phyloP scores from a whole-genome alignment of 2,329 filamentous ascomycete species.

The Aspergillus glaucus region DNA sequence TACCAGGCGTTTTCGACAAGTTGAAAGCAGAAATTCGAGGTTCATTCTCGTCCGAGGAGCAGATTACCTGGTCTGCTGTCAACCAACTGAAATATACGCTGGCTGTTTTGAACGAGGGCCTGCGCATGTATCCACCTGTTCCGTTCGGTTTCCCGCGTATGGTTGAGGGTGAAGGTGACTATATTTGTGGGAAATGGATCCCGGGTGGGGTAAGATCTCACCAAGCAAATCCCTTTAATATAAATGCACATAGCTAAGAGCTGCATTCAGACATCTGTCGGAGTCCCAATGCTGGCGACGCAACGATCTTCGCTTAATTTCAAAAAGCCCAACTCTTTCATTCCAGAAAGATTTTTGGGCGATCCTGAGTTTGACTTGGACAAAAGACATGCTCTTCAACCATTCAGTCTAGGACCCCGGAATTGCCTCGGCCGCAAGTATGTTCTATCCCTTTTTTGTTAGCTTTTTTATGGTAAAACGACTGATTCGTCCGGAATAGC shows the following conservation, averaged over 20 bases:
- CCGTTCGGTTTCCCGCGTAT: constrained; percentile 8
- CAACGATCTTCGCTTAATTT: constrained; percentile 6
- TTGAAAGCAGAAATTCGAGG: constrained; percentile 36
- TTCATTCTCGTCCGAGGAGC: constrained; percentile 26
- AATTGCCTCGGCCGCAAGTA: background rate
- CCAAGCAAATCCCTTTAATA: too few species aligned
- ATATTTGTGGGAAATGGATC: constrained; percentile 3
- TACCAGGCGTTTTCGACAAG: constrained; percentile 26
- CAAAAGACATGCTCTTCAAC: constrained; percentile 19
- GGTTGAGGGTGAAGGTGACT: background rate
- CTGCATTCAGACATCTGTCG: background rate
- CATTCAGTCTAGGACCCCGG: background rate
- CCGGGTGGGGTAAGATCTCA: constrained; percentile 1
- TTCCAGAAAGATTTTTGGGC: constrained; percentile 13
- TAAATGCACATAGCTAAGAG: background rate
- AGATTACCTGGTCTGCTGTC: constrained; percentile 32
- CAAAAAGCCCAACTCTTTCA: constrained; percentile 8
- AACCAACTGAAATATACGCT: constrained; percentile 32
- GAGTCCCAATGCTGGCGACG: background rate
- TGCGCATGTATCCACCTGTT: constrained; percentile 36
- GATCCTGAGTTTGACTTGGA: constrained; percentile 35
- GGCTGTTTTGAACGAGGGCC: constrained; percentile 36
- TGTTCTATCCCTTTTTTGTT: background rate
- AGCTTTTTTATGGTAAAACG: background rate
- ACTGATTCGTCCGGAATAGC: background rate